Percentiles rank a stretch among this genome's conserved stretches.
Evolutionary conservation across 1,284 basidiomycete species (phyloP).

Genomic region (Butyriboletus appendiculatus): DNA sequence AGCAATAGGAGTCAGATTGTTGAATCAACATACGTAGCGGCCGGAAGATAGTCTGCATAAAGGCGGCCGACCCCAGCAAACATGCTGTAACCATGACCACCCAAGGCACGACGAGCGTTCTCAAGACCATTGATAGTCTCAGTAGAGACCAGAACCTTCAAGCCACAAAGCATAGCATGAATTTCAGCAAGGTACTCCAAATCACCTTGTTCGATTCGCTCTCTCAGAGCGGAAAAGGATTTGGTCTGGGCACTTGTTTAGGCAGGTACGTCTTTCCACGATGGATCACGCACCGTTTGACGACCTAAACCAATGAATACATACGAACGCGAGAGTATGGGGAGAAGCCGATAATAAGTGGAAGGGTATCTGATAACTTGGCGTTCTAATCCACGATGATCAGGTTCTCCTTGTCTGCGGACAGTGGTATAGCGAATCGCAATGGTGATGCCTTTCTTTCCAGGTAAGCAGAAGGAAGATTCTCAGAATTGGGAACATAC

Average conservation of each 20-base stretch:
- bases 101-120: constrained; percentile 68
- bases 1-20: background rate
- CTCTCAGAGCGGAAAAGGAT: constrained; percentile 51
- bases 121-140: constrained; percentile 63
- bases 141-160: constrained; percentile 65
- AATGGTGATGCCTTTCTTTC: constrained; percentile 61
- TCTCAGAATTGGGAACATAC: constrained; percentile 29
- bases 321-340: constrained; percentile 67
- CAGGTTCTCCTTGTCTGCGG: constrained; percentile 64
- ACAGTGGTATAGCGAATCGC: constrained; percentile 75
- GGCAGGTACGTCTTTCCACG: background rate
- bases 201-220: constrained; percentile 56
- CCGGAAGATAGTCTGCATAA: constrained; percentile 67
- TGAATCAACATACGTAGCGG: constrained; percentile 52
- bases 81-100: constrained; percentile 76
- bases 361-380: constrained; percentile 73
- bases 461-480: background rate
- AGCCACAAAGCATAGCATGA: constrained; percentile 69
- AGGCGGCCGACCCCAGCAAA: constrained; percentile 67
- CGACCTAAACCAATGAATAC: constrained; percentile 71
- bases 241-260: constrained; percentile 39
- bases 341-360: constrained; percentile 68
- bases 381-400: constrained; percentile 55
- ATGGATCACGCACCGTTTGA: constrained; percentile 49
- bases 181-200: constrained; percentile 65